These are phyloP conservation scores for Gaultheria prostrata DNA, from an alignment of 148 eudicot genomes.

Conservation along the genomic window DNA sequence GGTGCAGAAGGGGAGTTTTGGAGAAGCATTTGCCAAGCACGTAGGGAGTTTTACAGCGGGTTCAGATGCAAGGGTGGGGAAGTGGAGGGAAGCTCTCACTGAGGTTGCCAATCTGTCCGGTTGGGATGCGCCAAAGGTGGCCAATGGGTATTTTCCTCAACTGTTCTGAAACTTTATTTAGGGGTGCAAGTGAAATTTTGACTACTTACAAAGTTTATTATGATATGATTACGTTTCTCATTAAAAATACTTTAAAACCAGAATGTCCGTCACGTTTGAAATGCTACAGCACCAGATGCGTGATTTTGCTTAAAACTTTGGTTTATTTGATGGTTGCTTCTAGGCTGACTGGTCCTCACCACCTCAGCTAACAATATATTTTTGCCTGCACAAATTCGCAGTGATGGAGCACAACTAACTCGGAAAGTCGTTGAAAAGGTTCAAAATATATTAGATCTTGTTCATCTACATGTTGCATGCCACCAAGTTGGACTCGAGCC, in stretches of 20 bases:
- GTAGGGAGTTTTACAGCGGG: background rate
- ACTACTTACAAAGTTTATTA: background rate
- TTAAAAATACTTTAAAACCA: too few species aligned
- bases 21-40: background rate
- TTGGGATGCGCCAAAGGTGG: background rate
- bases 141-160: background rate
- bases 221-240: background rate
- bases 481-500: background rate
- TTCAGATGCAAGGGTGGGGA: background rate
- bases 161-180: background rate
- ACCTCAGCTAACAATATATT: too few species aligned
- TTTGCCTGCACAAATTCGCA: background rate
- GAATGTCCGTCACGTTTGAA: background rate
- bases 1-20: background rate
- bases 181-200: background rate
- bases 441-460: background rate
- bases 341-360: too few species aligned
- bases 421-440: background rate
- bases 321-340: background rate
- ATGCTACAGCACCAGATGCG: background rate
- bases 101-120: conserved; percentile 3
- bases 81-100: background rate
- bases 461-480: background rate
- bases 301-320: background rate
- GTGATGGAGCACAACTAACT: background rate